These are phyloP conservation scores for Pseudogymnoascus sp. DNA, from an alignment of 2,329 filamentous ascomycete genomes.

Conservation along the genomic window DNA sequence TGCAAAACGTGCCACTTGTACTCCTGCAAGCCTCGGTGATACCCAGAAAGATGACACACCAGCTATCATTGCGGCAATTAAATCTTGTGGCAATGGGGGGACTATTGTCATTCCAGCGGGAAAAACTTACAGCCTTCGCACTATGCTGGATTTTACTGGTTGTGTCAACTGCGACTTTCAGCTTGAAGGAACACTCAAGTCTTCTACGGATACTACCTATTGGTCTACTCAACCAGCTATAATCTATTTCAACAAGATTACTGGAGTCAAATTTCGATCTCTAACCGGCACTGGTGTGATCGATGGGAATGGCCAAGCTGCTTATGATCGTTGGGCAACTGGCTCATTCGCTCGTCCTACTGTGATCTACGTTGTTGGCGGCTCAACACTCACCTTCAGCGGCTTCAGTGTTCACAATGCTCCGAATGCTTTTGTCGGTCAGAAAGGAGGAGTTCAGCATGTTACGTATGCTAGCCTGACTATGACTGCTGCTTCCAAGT, in stretches of 20 bases:
- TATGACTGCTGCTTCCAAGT: conserved; percentile 35
- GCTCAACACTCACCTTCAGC: conserved; percentile 32
- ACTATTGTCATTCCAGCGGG: conserved; percentile 37
- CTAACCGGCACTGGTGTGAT: conserved; percentile 36
- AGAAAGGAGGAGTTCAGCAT: conserved; percentile 31
- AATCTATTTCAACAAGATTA: conserved; percentile 33
- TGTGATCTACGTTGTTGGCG: conserved; percentile 35
- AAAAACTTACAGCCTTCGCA: conserved; percentile 37
- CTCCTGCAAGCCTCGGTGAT: conserved; percentile 16
- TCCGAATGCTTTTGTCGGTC: conserved; percentile 39
- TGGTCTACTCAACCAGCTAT: conserved; percentile 37
- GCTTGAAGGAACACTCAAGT: conserved; percentile 38
- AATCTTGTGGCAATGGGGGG: conserved; percentile 33
- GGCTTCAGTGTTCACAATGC: conserved; percentile 29
- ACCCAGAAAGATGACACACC: conserved; percentile 36
- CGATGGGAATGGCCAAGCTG: conserved; percentile 40
- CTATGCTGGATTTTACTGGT: conserved; percentile 34
- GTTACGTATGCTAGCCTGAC: conserved; percentile 32
- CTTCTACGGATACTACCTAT: conserved; percentile 32
- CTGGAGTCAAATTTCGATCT: conserved; percentile 33
- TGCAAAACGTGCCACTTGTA: conserved; percentile 20
- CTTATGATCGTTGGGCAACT: conserved; percentile 35
- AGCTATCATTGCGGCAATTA: conserved; percentile 36
- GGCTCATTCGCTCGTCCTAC: conserved; percentile 36
- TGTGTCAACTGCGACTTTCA: conserved; percentile 40